Conservation (phyloP, 2,329 filamentous ascomycete species). For the Neopestalotiopsis sp. region DNA sequence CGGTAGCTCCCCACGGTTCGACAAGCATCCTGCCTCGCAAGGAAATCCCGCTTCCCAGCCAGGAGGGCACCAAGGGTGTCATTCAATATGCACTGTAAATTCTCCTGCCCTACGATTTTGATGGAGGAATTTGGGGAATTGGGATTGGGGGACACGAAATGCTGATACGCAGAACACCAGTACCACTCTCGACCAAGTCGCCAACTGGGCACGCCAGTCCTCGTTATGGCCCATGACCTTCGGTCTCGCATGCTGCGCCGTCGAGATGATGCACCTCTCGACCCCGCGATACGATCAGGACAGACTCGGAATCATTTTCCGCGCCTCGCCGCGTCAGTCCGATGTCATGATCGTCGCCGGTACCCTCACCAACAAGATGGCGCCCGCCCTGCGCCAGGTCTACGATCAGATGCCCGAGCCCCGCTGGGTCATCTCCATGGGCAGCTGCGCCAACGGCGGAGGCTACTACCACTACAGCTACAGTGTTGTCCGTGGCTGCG, state of each 20-base stretch:
- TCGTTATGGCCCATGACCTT: slow-evolving; percentile 92
- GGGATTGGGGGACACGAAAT: not conserved
- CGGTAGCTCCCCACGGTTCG: slow-evolving; percentile 58
- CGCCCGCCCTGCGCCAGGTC: slow-evolving; percentile 84
- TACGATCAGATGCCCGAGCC: slow-evolving; percentile 97
- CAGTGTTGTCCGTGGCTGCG: slow-evolving; percentile 75
- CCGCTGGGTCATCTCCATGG: slow-evolving; percentile 85
- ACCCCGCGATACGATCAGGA: slow-evolving; percentile 90
- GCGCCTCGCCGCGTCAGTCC: slow-evolving; percentile 84
- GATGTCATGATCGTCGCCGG: slow-evolving; percentile 95
- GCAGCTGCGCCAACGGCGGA: slow-evolving; percentile 82
- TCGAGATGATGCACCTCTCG: slow-evolving; percentile 93
- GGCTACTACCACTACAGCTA: slow-evolving; percentile 91
- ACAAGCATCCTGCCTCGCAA: slow-evolving; percentile 63
- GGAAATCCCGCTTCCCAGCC: slow-evolving; percentile 78
- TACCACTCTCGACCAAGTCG: slow-evolving; percentile 77
- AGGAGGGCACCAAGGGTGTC: slow-evolving; percentile 79
- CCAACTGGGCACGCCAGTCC: slow-evolving; percentile 85
- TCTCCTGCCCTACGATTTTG: not conserved
- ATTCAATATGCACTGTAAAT: slow-evolving; percentile 88
- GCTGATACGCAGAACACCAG: slow-evolving; percentile 46
- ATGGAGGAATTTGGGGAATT: not conserved
- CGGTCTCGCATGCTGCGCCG: slow-evolving; percentile 84
- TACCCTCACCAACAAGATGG: slow-evolving; percentile 96
- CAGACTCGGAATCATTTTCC: slow-evolving; percentile 88